Base-by-base conservation (phyloP, 2,329 filamentous ascomycete genomes). In the Nothophaeocryptopus gaeumannii region DNA sequence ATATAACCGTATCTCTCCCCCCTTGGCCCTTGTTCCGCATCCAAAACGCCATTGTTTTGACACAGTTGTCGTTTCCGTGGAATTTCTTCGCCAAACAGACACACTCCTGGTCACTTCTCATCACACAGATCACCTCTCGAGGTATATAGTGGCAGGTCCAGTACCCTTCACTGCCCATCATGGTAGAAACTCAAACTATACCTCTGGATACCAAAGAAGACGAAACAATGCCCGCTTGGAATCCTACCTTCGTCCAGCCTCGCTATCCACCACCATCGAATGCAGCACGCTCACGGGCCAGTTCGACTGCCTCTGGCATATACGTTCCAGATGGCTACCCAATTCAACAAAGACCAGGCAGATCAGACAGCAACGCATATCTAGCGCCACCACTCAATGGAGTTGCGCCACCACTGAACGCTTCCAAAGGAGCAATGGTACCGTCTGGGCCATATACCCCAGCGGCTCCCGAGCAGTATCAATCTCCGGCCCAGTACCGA, bases 241-340 rank as follows among this genome's bases (percentile, higher is more conserved):
- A 26, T 33, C 39, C 41, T 31, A 37, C 45, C 29, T 34, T 40
- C 36, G 36, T 39, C 8, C 35, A 33, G n/a, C 44, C 44, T 39
- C 35, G 32, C 5, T 38, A 41, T 20, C 45, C 45, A 20, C 45
- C 30, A 35, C 36, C 44, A 39, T 15, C 33, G 10, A 16, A 30
- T 20, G 31, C 15, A n/a, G 38, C 34, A 14, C 39, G 49, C 10
- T 39, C 49, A 40, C 30, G 49, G 10, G 49, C 39, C 33, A 51
- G 44, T 39, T 51, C 43, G 20, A 37, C 44, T 15, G 49, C 43
- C 2, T 51, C 49, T 38, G 45, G 43, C 34, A 51, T 14, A 51
- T 51, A 51, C 16, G 8, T 51, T 11, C 49, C 49, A 16, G 32
- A 39, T 29, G 39, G 20, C 9, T 47, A 47, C 26, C 39, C 42